Base-by-base conservation (phyloP, 2,329 filamentous ascomycete genomes). In the Hyphodiscus sp. region DNA sequence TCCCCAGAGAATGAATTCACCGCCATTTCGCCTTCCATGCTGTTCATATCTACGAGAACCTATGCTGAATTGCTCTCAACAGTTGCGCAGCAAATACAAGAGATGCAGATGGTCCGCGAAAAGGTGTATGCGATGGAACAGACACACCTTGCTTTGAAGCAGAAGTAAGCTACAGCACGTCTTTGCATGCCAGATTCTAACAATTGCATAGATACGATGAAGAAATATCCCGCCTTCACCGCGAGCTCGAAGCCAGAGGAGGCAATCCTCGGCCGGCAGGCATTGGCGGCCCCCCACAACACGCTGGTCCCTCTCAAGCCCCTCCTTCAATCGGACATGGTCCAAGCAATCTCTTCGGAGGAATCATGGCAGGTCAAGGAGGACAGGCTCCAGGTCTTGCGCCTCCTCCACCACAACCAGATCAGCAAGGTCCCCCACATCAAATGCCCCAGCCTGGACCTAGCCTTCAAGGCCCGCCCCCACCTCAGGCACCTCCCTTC, bases 101-200 rank as follows among this genome's bases (percentile, higher is more conserved):
- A 99, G 74, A 94, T 97, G 80, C 89, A 96, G 69, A 81, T 96
- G 67, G 90, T 99, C 48, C 81, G 91, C 59, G 87, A 91, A 68
- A 96, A 96, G 73, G 89, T 99, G 56, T 96, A 90, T 67, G 83
- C 89, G 64, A 83, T 99, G 70, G 94, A 99, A 71, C 91, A 95
- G 69, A 83, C 86, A 47, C 94, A 97, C 67, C 80, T 92, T 65
- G 83, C 82, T 50, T 83, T 96, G 67, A 97, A 97, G 76, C 80
- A 85, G 71, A 95, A 96, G 92, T 97, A 77, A 69, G 86, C 73
- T 33, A 16, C 18, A 16, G 18, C 15, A 23, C 52, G 38, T 48
- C 42, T 47, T 45, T 41, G 20, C 16, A 42, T 18, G 47, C 29
- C 16, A 16, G 18, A 20, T 19, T 15, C 29, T 42, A 20, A 51